A percentile compares a stretch with the other conserved stretches of the same genome.
phyloP scores from a whole-genome alignment of 495 filamentous ascomycete genomes.

The Aspergillus panamensis region DNA sequence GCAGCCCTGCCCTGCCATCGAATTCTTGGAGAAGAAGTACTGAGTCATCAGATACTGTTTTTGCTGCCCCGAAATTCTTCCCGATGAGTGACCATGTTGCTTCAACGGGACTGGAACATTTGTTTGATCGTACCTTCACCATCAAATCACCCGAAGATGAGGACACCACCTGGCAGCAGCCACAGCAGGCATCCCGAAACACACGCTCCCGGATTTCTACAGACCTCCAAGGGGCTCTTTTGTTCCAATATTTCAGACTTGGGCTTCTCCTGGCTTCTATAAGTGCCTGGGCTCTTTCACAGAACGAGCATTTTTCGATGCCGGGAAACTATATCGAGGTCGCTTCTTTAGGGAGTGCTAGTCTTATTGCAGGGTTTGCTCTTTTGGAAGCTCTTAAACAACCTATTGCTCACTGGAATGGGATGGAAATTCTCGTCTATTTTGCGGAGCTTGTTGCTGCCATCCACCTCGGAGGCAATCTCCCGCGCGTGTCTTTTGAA shows the following conservation, averaged over 20 bases:
- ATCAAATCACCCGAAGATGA: constrained; percentile 42
- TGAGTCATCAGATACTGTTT: constrained; percentile 29
- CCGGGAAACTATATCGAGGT: constrained; percentile 43
- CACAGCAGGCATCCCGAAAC: constrained; percentile 12
- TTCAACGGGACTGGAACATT: constrained; percentile 45
- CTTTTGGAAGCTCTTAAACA: constrained; percentile 38
- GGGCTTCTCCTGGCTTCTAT: constrained; percentile 33
- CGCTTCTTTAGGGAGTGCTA: constrained; percentile 38
- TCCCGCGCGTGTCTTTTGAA: constrained; percentile 31
- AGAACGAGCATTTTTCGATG: constrained; percentile 31
- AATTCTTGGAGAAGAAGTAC: constrained; percentile 23
- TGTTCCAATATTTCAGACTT: constrained; percentile 34
- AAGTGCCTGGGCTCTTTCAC: constrained; percentile 35
- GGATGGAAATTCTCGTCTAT: constrained; percentile 44
- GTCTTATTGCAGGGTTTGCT: constrained; percentile 41
- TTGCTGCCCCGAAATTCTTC: constrained; percentile 53
- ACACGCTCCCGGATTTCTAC: constrained; percentile 8
- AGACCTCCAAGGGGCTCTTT: constrained; percentile 19
- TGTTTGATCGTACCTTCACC: constrained; percentile 46
- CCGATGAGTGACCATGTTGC: constrained; percentile 39
- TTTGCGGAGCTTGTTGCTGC: constrained; percentile 40
- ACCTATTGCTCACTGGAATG: constrained; percentile 39
- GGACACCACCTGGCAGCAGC: constrained; percentile 24
- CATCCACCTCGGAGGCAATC: constrained; percentile 39
- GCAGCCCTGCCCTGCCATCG: constrained; percentile 22